Conservation (phyloP, 169 alveolate species). For the Eimeria acervulina region DNA sequence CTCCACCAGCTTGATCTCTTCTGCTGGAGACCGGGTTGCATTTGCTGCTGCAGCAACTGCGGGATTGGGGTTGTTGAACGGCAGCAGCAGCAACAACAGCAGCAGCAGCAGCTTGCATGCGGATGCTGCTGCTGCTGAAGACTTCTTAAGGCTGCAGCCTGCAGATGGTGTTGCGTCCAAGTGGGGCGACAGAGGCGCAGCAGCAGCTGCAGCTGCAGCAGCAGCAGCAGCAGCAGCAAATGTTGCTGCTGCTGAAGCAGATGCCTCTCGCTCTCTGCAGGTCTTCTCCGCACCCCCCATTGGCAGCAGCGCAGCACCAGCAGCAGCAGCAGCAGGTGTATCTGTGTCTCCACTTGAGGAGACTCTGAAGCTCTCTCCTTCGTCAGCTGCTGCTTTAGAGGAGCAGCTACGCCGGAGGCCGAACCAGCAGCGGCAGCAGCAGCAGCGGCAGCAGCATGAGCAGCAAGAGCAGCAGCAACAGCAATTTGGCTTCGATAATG, state of each 20-base stretch:
- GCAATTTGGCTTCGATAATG: background rate
- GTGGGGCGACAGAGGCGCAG: background rate
- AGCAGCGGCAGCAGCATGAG: too few species aligned
- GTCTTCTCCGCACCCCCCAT: background rate
- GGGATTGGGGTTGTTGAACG: too few species aligned
- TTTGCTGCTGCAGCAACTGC: too few species aligned
- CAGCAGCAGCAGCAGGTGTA: background rate
- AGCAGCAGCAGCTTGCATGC: too few species aligned
- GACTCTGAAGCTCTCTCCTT: background rate
- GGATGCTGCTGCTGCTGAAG: background rate
- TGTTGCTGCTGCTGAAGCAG: background rate
- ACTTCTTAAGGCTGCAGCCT: background rate
- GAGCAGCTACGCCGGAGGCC: background rate
- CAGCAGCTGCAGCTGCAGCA: too few species aligned
- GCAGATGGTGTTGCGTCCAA: background rate
- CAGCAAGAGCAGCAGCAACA: constrained; percentile 6
- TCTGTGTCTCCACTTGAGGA: background rate
- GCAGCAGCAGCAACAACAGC: too few species aligned
- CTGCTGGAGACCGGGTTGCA: background rate
- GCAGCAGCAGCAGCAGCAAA: too few species aligned
- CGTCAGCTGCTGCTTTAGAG: background rate
- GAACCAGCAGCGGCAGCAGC: background rate
- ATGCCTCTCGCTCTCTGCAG: background rate
- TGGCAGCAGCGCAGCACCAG: too few species aligned
- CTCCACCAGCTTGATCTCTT: background rate